These are phyloP conservation scores for Cercis canadensis DNA, from an alignment of 306 rosid genomes.

Conservation along the genomic window DNA sequence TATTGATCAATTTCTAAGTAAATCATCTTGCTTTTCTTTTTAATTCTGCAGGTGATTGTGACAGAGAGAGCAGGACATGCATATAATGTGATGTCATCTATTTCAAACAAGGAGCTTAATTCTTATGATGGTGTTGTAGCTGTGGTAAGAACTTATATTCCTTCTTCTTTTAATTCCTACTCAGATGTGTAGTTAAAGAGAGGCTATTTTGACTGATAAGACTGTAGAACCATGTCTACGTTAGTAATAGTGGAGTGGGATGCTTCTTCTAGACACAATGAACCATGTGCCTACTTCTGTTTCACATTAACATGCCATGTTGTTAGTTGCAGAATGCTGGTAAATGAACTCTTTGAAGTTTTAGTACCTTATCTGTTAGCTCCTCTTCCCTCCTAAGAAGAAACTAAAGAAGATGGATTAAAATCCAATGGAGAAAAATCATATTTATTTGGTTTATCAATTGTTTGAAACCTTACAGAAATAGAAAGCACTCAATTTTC, in stretches of 20 bases:
- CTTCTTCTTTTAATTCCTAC: slow-evolving; percentile 30
- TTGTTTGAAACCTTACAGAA: background rate
- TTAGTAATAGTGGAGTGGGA: slow-evolving; percentile 10
- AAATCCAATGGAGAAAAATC: background rate
- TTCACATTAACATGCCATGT: slow-evolving; percentile 9
- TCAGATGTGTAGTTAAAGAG: background rate
- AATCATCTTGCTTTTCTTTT: slow-evolving; percentile 32
- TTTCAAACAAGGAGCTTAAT: slow-evolving; percentile 66
- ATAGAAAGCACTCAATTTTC: slow-evolving; percentile 1
- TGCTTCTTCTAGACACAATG: background rate
- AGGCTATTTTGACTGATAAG: slow-evolving; percentile 1
- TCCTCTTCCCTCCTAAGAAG: background rate
- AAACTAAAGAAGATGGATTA: background rate
- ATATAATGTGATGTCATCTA: slow-evolving; percentile 71
- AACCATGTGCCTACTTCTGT: background rate
- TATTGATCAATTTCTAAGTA: slow-evolving; percentile 9
- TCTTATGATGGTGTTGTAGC: slow-evolving; percentile 88
- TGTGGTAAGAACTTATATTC: slow-evolving; percentile 71
- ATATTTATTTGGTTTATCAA: slow-evolving; percentile 15
- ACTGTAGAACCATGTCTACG: background rate
- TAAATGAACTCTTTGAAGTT: slow-evolving; percentile 8
- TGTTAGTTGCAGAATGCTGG: slow-evolving; percentile 13
- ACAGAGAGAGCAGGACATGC: slow-evolving; percentile 91
- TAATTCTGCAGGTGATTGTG: slow-evolving; percentile 71
- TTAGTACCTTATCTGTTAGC: background rate